phyloP scores from a whole-genome alignment of 257 asterid genomes.

The Lithospermum erythrorhizon region DNA sequence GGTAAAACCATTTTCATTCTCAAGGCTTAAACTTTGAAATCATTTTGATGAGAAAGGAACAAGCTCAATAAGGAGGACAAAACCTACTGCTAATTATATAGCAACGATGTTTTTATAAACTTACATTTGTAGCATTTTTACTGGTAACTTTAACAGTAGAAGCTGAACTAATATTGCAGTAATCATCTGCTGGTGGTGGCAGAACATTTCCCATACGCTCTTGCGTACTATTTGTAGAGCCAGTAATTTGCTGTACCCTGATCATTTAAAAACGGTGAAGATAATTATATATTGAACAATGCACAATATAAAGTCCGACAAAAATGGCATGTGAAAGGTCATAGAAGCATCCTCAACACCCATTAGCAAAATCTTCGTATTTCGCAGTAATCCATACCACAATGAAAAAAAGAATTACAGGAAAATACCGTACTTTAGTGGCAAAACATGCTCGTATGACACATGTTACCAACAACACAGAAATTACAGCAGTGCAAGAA shows the following conservation, averaged over 20 bases:
- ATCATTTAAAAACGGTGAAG: slow-evolving; percentile 52
- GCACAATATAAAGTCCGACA: slow-evolving; percentile 5
- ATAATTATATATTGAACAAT: slow-evolving; percentile 19
- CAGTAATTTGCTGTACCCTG: slow-evolving; percentile 71
- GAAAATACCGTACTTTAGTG: too few relatives aligned
- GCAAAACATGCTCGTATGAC: too few relatives aligned
- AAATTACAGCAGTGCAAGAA: too few relatives aligned
- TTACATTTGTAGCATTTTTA: slow-evolving; percentile 62
- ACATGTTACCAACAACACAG: too few relatives aligned
- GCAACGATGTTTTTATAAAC: slow-evolving; percentile 18
- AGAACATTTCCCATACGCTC: slow-evolving; percentile 64
- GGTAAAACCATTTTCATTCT: too few relatives aligned
- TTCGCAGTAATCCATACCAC: too few relatives aligned
- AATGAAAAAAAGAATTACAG: too few relatives aligned
- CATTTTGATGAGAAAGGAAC: too few relatives aligned
- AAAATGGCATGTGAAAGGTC: slow-evolving; percentile 2
- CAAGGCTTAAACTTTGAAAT: too few relatives aligned
- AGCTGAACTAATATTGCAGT: slow-evolving; percentile 41
- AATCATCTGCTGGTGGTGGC: slow-evolving; percentile 87
- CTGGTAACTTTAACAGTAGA: slow-evolving; percentile 48
- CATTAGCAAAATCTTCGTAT: too few relatives aligned
- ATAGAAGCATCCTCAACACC: too few relatives aligned
- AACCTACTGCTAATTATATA: neutral
- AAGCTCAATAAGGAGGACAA: too few relatives aligned
- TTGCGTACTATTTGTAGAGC: slow-evolving; percentile 50